These are phyloP conservation scores for Globisporangium okanoganense DNA, from an alignment of 352 stramenopile species.

Conservation along the genomic window DNA sequence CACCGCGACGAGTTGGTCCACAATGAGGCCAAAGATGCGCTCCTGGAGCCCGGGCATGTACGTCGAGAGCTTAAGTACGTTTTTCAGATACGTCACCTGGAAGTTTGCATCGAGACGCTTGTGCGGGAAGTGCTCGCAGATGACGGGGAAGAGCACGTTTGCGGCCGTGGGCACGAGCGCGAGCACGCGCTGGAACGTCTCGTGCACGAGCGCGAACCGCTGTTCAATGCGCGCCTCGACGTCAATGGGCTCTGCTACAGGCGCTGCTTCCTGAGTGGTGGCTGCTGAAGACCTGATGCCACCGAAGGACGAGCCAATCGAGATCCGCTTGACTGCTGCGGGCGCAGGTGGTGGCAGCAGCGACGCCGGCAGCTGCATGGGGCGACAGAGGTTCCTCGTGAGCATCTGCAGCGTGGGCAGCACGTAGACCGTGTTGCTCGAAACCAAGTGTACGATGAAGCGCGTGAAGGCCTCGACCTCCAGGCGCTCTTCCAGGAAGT, in stretches of 20 bases:
- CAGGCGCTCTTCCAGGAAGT: constrained; percentile 46
- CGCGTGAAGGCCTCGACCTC: constrained; percentile 68
- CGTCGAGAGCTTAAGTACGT: constrained; percentile 62
- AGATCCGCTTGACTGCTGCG: constrained; percentile 24
- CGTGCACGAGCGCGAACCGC: constrained; percentile 60
- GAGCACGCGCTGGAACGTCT: constrained; percentile 60
- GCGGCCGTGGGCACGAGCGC: constrained; percentile 67
- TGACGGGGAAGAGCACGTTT: constrained; percentile 72
- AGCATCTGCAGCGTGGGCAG: constrained; percentile 82
- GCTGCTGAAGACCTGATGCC: neutral
- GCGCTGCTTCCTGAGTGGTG: neutral
- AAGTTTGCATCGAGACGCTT: constrained; percentile 67
- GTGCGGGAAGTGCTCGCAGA: constrained; percentile 80
- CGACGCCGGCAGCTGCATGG: constrained; percentile 38
- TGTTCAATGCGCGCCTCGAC: constrained; percentile 52
- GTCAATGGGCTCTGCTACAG: constrained; percentile 19
- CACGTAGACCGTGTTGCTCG: constrained; percentile 80
- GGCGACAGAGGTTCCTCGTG: constrained; percentile 63
- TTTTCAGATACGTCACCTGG: constrained; percentile 70
- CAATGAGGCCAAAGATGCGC: constrained; percentile 78
- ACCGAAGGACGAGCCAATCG: constrained; percentile 44
- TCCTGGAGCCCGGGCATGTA: constrained; percentile 73
- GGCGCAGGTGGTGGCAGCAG: constrained; percentile 17
- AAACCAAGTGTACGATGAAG: constrained; percentile 78
- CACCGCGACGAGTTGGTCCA: constrained; percentile 82